Percentiles rank a stretch among this genome's conserved stretches.
Evolutionary conservation across 208 protist genomes (phyloP).

Genomic region (Acanthamoeba royreba): DNA sequence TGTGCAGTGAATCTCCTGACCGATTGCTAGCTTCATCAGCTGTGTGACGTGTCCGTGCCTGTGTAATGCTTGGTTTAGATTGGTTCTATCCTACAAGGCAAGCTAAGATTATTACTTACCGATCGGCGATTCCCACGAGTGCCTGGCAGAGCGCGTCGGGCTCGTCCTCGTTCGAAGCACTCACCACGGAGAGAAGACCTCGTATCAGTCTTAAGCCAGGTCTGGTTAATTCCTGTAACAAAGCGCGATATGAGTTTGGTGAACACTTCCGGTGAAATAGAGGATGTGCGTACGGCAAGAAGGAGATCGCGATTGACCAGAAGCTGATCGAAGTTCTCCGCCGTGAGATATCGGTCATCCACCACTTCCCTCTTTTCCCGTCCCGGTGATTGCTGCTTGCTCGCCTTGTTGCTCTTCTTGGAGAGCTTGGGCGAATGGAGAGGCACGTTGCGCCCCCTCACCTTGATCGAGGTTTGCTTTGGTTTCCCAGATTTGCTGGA

Average conservation of each 20-base stretch:
- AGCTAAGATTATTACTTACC: neutral
- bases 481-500: neutral
- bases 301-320: neutral
- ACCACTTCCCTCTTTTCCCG: neutral
- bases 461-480: neutral
- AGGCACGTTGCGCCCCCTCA: neutral
- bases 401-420: neutral
- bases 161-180: neutral
- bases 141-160: neutral
- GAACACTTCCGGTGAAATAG: no score
- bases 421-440: neutral
- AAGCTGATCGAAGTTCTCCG: neutral
- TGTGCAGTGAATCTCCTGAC: neutral
- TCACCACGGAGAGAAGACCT: neutral
- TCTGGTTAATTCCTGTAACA: neutral
- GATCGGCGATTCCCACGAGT: neutral
- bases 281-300: neutral
- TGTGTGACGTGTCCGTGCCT: neutral
- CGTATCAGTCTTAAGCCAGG: neutral
- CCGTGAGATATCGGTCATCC: neutral
- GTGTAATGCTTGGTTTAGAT: neutral
- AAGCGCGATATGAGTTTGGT: neutral
- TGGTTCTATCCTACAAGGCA: neutral
- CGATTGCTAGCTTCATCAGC: neutral
- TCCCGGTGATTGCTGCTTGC: neutral